Evolutionary conservation across 2,329 filamentous ascomycete genomes (phyloP).

Genomic region (Emergomyces africanus): DNA sequence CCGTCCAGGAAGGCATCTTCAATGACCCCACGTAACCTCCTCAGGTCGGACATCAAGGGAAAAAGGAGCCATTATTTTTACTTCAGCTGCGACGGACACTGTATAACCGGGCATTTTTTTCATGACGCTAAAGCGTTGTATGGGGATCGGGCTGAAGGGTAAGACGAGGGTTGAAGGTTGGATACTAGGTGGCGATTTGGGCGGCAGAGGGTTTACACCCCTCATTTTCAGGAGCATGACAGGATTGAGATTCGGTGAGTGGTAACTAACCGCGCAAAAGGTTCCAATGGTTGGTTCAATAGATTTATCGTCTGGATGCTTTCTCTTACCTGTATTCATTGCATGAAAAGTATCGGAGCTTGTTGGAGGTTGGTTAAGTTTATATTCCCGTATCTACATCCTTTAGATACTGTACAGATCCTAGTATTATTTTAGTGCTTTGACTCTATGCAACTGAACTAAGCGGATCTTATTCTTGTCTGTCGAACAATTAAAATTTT

Average conservation of each 20-base stretch:
- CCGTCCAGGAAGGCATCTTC: slow-evolving; percentile 2
- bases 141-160: slow-evolving; percentile 1
- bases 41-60: background rate
- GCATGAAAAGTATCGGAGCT: background rate
- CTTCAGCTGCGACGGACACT: slow-evolving; percentile 2
- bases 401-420: background rate
- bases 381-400: background rate
- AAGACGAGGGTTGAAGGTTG: background rate
- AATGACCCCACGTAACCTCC: background rate
- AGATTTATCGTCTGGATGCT: background rate
- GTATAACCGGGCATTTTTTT: slow-evolving; percentile 2
- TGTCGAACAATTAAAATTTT: no score
- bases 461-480: background rate
- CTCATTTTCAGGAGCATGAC: slow-evolving; percentile 1
- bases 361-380: background rate
- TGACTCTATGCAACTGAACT: background rate
- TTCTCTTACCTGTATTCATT: background rate
- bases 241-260: slow-evolving; percentile 3
- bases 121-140: background rate
- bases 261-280: background rate
- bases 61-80: background rate
- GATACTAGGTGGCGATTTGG: background rate
- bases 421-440: background rate
- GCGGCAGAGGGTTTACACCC: slow-evolving; percentile 3
- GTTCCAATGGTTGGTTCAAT: background rate